These are phyloP conservation scores for Moesziomyces globuligerus DNA, from an alignment of 1,284 basidiomycete species.

Conservation along the genomic window DNA sequence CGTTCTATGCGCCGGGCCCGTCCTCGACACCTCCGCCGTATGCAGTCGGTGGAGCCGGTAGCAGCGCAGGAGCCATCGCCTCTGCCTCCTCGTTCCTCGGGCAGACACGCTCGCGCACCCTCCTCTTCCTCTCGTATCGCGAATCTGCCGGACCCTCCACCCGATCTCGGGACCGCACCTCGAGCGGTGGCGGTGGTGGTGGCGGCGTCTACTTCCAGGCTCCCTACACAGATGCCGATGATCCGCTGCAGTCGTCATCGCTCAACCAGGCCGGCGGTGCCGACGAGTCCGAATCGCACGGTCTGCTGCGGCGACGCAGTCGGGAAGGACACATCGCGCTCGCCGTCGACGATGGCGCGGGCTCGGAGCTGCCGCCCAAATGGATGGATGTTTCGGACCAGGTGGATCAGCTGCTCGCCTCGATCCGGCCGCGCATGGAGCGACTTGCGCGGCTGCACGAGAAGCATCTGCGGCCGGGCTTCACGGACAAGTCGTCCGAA, in stretches of 20 bases:
- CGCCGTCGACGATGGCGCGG: not conserved
- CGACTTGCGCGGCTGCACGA: conserved; percentile 93
- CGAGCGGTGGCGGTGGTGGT: not conserved
- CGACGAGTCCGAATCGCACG: conserved; percentile 4
- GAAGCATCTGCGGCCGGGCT: conserved; percentile 93
- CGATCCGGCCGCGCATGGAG: conserved; percentile 53
- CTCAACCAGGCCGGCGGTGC: not conserved
- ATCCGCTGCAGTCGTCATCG: conserved; percentile 29
- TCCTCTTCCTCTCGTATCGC: conserved; percentile 92
- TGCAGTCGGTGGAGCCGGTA: not conserved
- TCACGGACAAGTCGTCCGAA: conserved; percentile 90
- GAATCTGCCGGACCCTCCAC: conserved; percentile 73
- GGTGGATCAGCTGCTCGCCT: conserved; percentile 50
- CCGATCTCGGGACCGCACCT: not conserved
- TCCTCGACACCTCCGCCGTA: conserved; percentile 34
- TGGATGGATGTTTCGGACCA: conserved; percentile 64
- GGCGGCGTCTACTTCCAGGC: conserved; percentile 17
- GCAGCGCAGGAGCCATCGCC: not conserved
- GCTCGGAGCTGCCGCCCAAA: conserved; percentile 56
- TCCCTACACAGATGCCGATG: conserved; percentile 58
- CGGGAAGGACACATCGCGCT: conserved; percentile 30
- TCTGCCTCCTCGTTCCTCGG: conserved; percentile 22
- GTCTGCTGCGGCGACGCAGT: conserved; percentile 14
- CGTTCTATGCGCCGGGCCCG: conserved; percentile 17
- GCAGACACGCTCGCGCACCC: conserved; percentile 83